phyloP scores from a whole-genome alignment of 1,139 yeast genomes.

The Yamadazyma diospyri region DNA sequence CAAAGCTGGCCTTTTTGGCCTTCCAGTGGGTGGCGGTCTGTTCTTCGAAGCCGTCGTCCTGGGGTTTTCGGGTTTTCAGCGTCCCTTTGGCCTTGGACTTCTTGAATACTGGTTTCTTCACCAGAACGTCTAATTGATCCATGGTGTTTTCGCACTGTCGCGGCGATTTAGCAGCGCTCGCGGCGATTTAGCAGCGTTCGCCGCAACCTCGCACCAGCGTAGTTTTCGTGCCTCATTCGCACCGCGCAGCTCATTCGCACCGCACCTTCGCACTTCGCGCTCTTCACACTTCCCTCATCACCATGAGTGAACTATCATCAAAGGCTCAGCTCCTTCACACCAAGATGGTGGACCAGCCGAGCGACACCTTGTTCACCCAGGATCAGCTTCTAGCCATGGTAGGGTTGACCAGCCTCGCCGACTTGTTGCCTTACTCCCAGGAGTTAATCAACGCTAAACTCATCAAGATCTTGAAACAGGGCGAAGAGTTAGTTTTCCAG shows the following conservation, averaged over 20 bases:
- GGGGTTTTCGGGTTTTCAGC: neutral
- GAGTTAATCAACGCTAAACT: constrained; percentile 62
- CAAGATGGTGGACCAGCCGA: constrained; percentile 51
- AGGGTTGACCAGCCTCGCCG: constrained; percentile 31
- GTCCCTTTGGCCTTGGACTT: constrained; percentile 6
- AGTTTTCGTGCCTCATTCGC: too few species aligned
- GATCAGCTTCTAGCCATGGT: constrained; percentile 52
- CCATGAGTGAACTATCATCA: constrained; percentile 30
- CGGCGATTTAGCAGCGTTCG: too few species aligned
- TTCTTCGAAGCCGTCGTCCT: constrained; percentile 5
- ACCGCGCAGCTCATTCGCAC: too few species aligned
- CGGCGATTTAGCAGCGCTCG: too few species aligned
- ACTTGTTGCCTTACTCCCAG: constrained; percentile 60
- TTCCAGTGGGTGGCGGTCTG: too few species aligned
- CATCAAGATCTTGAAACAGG: constrained; percentile 64
- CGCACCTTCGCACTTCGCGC: too few species aligned
- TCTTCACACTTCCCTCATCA: constrained; percentile 2
- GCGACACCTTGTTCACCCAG: constrained; percentile 52
- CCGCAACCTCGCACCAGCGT: too few species aligned
- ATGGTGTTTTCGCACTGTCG: too few species aligned
- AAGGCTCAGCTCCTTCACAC: constrained; percentile 55
- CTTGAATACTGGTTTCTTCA: constrained; percentile 8
- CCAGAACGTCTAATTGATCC: too few species aligned
- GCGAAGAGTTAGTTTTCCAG: constrained; percentile 66
- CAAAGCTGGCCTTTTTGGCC: constrained; percentile 4